Base-by-base conservation (phyloP, 192 early-diverging fungal genomes). In the Coemansia sp. region DNA sequence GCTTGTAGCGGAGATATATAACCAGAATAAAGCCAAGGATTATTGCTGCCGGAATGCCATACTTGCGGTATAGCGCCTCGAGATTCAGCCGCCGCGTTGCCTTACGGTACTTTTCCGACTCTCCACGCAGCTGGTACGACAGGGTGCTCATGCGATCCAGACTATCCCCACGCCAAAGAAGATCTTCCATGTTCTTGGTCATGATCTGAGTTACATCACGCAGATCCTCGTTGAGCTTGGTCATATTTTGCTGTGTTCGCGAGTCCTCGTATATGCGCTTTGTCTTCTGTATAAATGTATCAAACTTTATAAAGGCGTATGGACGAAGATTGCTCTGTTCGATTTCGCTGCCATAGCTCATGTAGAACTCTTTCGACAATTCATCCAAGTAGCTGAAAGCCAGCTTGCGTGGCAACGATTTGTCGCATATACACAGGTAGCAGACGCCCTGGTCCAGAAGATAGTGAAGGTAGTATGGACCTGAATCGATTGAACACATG, bases 231-330 rank as follows among this genome's bases (percentile, higher is more conserved):
- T 97, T 95, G 39, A 99, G 81, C 79, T 94, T 95, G 64, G 92
- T 85, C 72, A 99, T 67, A 74, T 99, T 97, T 50, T 89, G 86
- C 77, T 95, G 93, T 21, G 95, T 94, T 63, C 95, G 88, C 60
- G 93, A 92, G 79, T 99, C 95, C 76, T 97, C 93, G 83, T 96
- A 99, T 63, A 95, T 89, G 65, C 92, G 90, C 84, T 97, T 97
- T 52, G 93, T 94, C 72, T 99, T 97, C 84, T 99, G 97, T 77
- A 99, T 99, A 75, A 95, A 99, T 6, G 93, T 96, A 84, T 97
- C 96, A 74, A 99, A 99, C 72, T 94, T 94, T 58, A 97, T 93
- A 85, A 99, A 97, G 13, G 97, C 97, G 75, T 97, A 99, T 15
- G 97, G 95, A 56, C 97, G 84, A 42, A 96, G 88, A 48, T 88